Evolutionary conservation across 1,139 yeast genomes (phyloP).

Genomic region (Geotrichum klebahnii): DNA sequence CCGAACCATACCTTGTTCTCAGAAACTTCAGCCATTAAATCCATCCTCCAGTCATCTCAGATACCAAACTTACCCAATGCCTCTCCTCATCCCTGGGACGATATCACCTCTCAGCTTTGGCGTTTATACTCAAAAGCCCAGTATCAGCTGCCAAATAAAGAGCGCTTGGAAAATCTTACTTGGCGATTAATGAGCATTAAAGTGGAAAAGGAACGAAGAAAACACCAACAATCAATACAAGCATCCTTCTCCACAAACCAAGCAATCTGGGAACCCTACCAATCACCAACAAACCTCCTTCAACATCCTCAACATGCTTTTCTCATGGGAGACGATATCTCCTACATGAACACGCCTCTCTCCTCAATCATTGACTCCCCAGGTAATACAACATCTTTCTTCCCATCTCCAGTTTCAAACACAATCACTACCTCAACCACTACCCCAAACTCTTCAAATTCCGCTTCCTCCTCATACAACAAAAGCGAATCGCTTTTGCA

Average conservation of each 20-base stretch:
- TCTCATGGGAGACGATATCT: constrained; percentile 9
- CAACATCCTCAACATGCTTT: not conserved
- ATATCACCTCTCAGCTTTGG: constrained; percentile 53
- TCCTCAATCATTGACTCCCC: constrained; percentile 18
- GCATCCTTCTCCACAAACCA: constrained; percentile 18
- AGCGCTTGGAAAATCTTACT: constrained; percentile 74
- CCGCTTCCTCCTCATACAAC: constrained; percentile 14
- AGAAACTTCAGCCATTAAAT: constrained; percentile 10
- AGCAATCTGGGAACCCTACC: not conserved
- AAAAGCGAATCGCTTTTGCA: constrained; percentile 1
- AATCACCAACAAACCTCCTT: not conserved
- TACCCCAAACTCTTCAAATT: constrained; percentile 19
- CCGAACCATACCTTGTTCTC: constrained; percentile 13
- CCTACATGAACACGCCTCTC: constrained; percentile 5
- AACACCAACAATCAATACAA: constrained; percentile 9
- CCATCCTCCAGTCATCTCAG: constrained; percentile 40
- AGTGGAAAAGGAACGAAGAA: constrained; percentile 10
- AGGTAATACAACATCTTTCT: constrained; percentile 12
- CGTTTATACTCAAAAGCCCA: constrained; percentile 73
- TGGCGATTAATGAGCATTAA: constrained; percentile 80
- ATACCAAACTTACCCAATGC: constrained; percentile 50
- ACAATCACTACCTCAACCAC: constrained; percentile 13
- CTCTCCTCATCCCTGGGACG: constrained; percentile 33
- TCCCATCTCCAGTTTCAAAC: constrained; percentile 15
- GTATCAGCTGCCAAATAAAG: constrained; percentile 69